Evolutionary conservation across 257 asterid species (phyloP).

Genomic region (Capsicum chinense): DNA sequence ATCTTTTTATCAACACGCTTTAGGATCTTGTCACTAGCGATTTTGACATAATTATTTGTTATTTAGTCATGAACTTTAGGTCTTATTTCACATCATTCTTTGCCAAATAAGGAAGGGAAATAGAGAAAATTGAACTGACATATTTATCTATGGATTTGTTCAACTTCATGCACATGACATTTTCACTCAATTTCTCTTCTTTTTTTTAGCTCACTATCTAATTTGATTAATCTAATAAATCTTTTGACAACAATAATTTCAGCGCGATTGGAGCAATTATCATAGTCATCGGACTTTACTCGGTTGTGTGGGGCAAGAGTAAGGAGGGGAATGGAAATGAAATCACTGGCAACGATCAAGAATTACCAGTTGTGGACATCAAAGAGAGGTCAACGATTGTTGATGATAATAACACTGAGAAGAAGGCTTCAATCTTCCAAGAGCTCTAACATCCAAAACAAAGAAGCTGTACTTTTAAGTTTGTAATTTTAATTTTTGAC

Average conservation of each 20-base stretch:
- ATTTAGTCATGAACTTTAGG: not conserved
- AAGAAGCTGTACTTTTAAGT: not conserved
- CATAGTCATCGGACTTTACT: slow-evolving; percentile 71
- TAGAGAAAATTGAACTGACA: too few species aligned
- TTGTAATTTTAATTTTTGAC: slow-evolving; percentile 18
- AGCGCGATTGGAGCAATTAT: slow-evolving; percentile 76
- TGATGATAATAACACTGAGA: slow-evolving; percentile 21
- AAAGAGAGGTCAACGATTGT: slow-evolving; percentile 28
- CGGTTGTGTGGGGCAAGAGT: slow-evolving; percentile 88
- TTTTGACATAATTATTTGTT: not conserved
- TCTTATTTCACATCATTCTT: not conserved
- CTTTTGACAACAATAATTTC: slow-evolving; percentile 28
- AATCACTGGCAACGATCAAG: slow-evolving; percentile 34
- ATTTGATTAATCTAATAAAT: not conserved
- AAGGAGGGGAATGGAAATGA: slow-evolving; percentile 47
- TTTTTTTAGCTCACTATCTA: not conserved
- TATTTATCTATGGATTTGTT: too few species aligned
- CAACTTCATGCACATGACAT: too few species aligned
- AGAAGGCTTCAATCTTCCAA: not conserved
- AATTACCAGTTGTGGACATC: slow-evolving; percentile 46
- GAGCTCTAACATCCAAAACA: not conserved
- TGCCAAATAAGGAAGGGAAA: not conserved
- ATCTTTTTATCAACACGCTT: not conserved
- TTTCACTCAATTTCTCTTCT: too few species aligned
- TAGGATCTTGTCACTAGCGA: too few species aligned